Percentiles rank a stretch among this genome's conserved stretches.
Conservation (phyloP, 169 alveolate genomes). For the Eimeria acervulina region DNA sequence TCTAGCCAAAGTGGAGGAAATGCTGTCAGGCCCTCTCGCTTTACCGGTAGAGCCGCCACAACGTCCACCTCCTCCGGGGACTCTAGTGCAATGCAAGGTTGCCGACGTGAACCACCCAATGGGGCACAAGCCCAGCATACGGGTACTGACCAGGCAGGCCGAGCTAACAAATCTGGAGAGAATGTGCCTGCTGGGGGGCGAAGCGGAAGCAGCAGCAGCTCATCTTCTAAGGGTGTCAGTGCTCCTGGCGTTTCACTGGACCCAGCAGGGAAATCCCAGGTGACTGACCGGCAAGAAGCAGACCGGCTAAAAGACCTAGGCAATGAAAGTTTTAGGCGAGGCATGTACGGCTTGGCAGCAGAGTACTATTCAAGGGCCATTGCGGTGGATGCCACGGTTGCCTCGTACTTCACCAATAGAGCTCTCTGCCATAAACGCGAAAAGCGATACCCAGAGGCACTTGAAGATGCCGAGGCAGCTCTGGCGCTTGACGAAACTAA, state of each 20-base stretch:
- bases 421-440: conserved; percentile 92
- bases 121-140: background rate
- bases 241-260: background rate
- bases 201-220: conserved; percentile 31
- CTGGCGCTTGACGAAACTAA: conserved; percentile 90
- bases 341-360: conserved; percentile 92
- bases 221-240: background rate
- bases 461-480: conserved; percentile 90
- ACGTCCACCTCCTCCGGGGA: conserved; percentile 21
- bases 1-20: conserved; percentile 23
- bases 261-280: conserved; percentile 3
- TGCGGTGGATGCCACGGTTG: conserved; percentile 87
- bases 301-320: conserved; percentile 85
- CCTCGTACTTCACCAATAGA: conserved; percentile 91
- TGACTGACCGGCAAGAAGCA: conserved; percentile 59
- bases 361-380: conserved; percentile 92
- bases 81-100: background rate
- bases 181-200: background rate
- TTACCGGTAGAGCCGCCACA: background rate
- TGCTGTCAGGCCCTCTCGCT: background rate
- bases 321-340: conserved; percentile 91
- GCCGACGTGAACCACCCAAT: background rate
- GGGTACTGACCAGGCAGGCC: background rate
- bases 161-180: background rate
- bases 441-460: conserved; percentile 89